Conservation (phyloP, 1,284 basidiomycete species). For the Papiliotrema nemorosa region DNA sequence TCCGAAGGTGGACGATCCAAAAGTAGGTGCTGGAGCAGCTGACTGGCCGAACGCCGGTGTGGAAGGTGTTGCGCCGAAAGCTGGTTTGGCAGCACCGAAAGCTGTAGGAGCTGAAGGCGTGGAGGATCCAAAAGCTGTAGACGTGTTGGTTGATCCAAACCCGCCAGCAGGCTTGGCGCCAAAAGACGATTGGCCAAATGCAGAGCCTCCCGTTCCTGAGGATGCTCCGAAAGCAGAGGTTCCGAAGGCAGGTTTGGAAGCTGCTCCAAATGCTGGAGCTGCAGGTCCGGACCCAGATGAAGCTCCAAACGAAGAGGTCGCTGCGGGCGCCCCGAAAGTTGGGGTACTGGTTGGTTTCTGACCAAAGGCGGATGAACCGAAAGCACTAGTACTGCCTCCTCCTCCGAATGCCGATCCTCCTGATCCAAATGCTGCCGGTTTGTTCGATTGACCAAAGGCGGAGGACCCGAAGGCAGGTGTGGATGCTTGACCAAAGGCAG, state of each 20-base stretch:
- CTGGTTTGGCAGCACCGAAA: conserved; percentile 22
- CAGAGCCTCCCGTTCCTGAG: conserved; percentile 13
- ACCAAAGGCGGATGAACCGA: conserved; percentile 21
- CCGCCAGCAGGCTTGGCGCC: conserved; percentile 18
- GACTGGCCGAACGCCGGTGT: conserved; percentile 6
- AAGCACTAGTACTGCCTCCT: conserved; percentile 12
- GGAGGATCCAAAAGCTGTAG: conserved; percentile 33
- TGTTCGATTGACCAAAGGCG: conserved; percentile 1
- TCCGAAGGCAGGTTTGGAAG: conserved; percentile 32
- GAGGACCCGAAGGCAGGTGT: conserved; percentile 11
- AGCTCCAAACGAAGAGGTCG: conserved; percentile 7
- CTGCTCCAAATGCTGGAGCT: background rate
- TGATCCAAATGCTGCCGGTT: conserved; percentile 8
- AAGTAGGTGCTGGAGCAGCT: conserved; percentile 4
- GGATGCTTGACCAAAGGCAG: conserved; percentile 4
- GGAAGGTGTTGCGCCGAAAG: conserved; percentile 1
- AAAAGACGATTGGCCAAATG: conserved; percentile 47
- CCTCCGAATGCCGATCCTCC: conserved; percentile 6
- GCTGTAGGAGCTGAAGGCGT: conserved; percentile 37
- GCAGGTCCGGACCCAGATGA: too few relatives aligned
- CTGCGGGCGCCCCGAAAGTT: conserved; percentile 9
- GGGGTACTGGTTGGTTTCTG: conserved; percentile 5
- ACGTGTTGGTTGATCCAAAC: background rate
- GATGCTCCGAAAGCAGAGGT: conserved; percentile 40
- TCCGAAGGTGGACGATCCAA: conserved; percentile 10